Base-by-base conservation (phyloP, 2,329 filamentous ascomycete species). In the Ampelomyces quisqualis region DNA sequence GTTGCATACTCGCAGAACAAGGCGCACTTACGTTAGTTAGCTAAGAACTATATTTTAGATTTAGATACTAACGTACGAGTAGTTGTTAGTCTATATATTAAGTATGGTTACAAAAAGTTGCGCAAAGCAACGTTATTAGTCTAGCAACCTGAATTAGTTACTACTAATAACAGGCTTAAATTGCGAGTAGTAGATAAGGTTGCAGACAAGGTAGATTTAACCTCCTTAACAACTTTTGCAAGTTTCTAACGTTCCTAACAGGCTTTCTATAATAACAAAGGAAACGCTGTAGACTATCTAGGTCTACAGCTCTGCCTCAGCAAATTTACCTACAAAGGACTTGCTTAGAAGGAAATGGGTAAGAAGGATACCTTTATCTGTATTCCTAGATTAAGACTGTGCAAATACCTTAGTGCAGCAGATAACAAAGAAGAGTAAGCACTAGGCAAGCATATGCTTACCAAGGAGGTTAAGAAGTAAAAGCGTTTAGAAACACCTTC, bases 1-100 rank as follows among this genome's bases (percentile, higher is more conserved):
- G 43, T 51, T 17, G 46, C 53, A 42, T 55, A 53, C 31, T 55
- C 44, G 23, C 40, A 55, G 38, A 49, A 51, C 39, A 53, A 44
- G 35, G 47, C 37, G 34, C 33, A 38, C n/a, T 18, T 55, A 38
- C 14, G 33, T 27, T 28, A 34, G 34, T 32, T 49, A 32, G 49
- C 49, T 9, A 40, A 53, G 24, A 37, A 47, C 27, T 55, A 55
- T 40, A 24, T 55, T 21, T 20, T 55, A 26, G 50, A 51, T 23
- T 55, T 40, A 30, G 45, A 53, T 34, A 42, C 45, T 10, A 53
- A 38, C 34, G 34, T 52, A 34, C 42, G 26, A 23, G 44, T 35
- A 34, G 50, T 53, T 13, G 47, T 53, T 13, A 17, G 50, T 14
- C 34, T 53, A 34, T 24, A 53, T 29, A 49, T 53, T 43, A 40